Evolutionary conservation across 2,329 filamentous ascomycete species (phyloP).

Genomic region (Grosmannia huntii): DNA sequence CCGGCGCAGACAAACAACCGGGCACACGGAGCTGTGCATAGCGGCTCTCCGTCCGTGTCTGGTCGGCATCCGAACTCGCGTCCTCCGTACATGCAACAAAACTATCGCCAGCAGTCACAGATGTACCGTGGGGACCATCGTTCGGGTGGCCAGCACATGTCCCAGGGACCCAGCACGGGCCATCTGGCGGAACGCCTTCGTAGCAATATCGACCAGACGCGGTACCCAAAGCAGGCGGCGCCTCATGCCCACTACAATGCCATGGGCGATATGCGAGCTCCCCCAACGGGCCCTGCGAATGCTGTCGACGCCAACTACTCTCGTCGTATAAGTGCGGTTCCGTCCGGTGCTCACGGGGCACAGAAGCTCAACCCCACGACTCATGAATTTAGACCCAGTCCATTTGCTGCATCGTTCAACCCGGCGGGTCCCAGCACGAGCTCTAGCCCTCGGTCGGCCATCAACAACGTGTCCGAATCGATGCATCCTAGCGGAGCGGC

Average conservation of each 20-base stretch:
- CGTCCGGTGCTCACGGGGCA: constrained; percentile 31
- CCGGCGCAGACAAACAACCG: constrained; percentile 3
- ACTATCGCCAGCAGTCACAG: constrained; percentile 33
- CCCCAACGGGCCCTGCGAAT: constrained; percentile 61
- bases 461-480: constrained; percentile 28
- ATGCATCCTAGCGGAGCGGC: constrained; percentile 11
- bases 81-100: constrained; percentile 33
- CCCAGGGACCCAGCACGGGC: constrained; percentile 28
- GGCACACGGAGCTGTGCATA: constrained; percentile 3
- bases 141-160: constrained; percentile 26
- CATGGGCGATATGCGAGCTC: constrained; percentile 51
- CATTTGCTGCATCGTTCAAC: constrained; percentile 69
- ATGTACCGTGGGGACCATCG: constrained; percentile 37
- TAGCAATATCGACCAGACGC: constrained; percentile 29
- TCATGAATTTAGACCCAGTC: constrained; percentile 75
- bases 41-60: constrained; percentile 15
- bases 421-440: constrained; percentile 55
- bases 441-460: constrained; percentile 57
- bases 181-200: constrained; percentile 37
- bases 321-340: constrained; percentile 38
- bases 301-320: constrained; percentile 37
- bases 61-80: constrained; percentile 35
- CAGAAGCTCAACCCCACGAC: constrained; percentile 52
- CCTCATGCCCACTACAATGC: constrained; percentile 28
- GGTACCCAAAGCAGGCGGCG: constrained; percentile 21